phyloP scores from a whole-genome alignment of 2,329 filamentous ascomycete species.

The Xylariaceae sp. region DNA sequence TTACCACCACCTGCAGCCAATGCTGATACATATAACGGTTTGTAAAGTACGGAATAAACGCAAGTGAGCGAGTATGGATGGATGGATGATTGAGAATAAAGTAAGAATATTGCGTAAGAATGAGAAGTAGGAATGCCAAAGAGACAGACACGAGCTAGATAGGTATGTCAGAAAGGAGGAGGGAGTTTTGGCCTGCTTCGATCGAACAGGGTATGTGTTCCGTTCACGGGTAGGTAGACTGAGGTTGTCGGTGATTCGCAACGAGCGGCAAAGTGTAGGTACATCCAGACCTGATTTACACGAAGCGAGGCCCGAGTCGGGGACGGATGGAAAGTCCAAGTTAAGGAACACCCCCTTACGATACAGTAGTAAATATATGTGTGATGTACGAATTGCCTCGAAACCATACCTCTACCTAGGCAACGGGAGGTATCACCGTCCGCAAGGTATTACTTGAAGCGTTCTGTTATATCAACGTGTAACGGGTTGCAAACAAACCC shows the following conservation, averaged over 20 bases:
- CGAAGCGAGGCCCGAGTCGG: constrained; percentile 19
- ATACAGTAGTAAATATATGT: too few relatives aligned
- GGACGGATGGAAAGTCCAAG: not conserved
- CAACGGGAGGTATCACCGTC: too few relatives aligned
- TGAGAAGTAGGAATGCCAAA: constrained; percentile 17
- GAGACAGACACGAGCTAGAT: constrained; percentile 28
- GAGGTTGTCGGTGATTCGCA: not conserved
- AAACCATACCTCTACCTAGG: too few relatives aligned
- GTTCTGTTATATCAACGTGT: too few relatives aligned
- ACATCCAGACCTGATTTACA: not conserved
- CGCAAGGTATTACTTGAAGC: too few relatives aligned
- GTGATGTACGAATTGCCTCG: too few relatives aligned
- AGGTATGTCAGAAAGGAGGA: constrained; percentile 27
- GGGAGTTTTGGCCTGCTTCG: constrained; percentile 7
- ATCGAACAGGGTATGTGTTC: constrained; percentile 8
- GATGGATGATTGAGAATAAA: constrained; percentile 16
- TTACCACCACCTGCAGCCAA: too few relatives aligned
- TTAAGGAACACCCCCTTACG: not conserved
- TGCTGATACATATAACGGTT: too few relatives aligned
- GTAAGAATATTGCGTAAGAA: constrained; percentile 14
- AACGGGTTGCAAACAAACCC: too few relatives aligned
- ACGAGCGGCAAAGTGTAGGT: not conserved
- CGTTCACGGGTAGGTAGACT: too few relatives aligned
- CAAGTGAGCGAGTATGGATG: constrained; percentile 14
- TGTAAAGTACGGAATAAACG: constrained; percentile 7